Evolutionary conservation across 495 filamentous ascomycete genomes (phyloP), one percentile per base, ranked within the genome.

Genomic region (Xylaria palmicola): DNA sequence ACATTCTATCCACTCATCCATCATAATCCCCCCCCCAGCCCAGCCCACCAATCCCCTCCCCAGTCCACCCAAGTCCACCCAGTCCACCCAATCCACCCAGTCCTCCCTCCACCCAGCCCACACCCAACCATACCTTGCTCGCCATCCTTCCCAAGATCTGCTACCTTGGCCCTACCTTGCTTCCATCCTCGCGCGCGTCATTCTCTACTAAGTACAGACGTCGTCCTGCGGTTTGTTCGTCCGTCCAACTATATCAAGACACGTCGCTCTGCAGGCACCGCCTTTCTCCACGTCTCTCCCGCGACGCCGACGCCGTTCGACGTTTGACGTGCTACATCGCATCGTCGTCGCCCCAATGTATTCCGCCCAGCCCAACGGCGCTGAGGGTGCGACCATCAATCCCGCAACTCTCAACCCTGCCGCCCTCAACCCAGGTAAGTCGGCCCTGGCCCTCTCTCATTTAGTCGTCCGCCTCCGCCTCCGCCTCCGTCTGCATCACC

Each of bases 241-340:
- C 72, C 79, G 68, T 74, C 78, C 79, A 81, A 80, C 79, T 78
- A 78, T 78, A 80, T 81, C 79, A 79, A 78, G 78, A 81, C 78
- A 81, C 79, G 77, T 81, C 76, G 78, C 76, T 79, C 76, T 77
- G 76, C 75, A 77, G 69, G 65, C 69, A 69, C 62, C 66, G 64
- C 41, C 64, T 51, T 69, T 69, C 69, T 71, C 66, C 69, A 71
- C 69, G 69, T 72, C 69, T 66, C 66, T 55, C 69, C 53, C 64
- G 49, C 59, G 48, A 60, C 59, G 59, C 59, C 59, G 59, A 61
- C 59, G 48, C 47, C 59, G 59, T 45, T 58, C 61, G 65, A 67
- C 68, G 66, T 71, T 39, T 52, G 36, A 52, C 48, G 57, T 72
- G 66, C 69, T 69, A 69, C 69, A 69, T 69, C 64, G 69, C 69